These are phyloP conservation scores for Arxiozyma bovina DNA, from an alignment of 1,139 yeast species.

Conservation along the genomic window DNA sequence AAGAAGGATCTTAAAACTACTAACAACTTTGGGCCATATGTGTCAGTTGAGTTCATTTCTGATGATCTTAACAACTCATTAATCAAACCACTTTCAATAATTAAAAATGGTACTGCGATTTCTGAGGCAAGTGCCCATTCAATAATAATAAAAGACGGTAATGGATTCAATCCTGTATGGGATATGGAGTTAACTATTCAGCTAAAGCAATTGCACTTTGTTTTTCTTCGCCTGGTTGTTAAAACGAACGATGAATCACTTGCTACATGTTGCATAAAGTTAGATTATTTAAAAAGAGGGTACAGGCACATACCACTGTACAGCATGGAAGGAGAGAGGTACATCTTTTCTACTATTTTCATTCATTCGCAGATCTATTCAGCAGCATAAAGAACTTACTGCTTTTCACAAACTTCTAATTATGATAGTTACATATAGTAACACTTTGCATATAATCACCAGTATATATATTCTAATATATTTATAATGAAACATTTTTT, in stretches of 20 bases:
- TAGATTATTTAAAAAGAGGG: slow-evolving; percentile 57
- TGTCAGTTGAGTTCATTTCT: slow-evolving; percentile 20
- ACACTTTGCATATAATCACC: neutral
- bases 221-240: slow-evolving; percentile 46
- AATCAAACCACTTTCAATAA: slow-evolving; percentile 18
- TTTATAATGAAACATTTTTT: too few relatives aligned
- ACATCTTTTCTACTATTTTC: slow-evolving; percentile 69
- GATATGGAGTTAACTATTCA: slow-evolving; percentile 43
- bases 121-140: slow-evolving; percentile 19
- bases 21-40: slow-evolving; percentile 20
- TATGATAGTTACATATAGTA: neutral
- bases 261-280: slow-evolving; percentile 50
- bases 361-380: slow-evolving; percentile 27
- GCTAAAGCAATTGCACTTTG: slow-evolving; percentile 38
- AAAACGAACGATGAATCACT: slow-evolving; percentile 38
- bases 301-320: slow-evolving; percentile 71
- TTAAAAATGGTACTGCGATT: slow-evolving; percentile 25
- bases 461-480: neutral
- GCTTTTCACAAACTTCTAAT: neutral
- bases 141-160: slow-evolving; percentile 30
- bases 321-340: slow-evolving; percentile 73
- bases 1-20: slow-evolving; percentile 34
- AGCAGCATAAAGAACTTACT: neutral
- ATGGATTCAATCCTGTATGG: slow-evolving; percentile 89
- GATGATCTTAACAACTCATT: slow-evolving; percentile 23